Conservation (phyloP, 1,284 basidiomycete genomes). For the Testicularia cyperi region DNA sequence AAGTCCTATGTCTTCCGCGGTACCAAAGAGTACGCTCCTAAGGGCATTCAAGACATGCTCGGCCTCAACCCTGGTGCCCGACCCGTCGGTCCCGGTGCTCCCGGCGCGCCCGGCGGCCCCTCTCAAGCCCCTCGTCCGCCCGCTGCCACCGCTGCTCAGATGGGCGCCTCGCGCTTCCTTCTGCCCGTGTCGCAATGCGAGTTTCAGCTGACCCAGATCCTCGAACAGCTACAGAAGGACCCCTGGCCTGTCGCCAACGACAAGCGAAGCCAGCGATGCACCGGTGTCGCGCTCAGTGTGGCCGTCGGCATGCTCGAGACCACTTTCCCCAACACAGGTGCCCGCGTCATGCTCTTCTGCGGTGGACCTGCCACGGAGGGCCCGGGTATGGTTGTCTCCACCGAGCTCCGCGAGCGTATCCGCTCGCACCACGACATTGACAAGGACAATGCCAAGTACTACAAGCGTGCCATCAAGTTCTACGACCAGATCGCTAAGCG, state of each 20-base stretch:
- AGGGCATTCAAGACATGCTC: conserved; percentile 98
- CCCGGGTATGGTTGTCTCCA: conserved; percentile 92
- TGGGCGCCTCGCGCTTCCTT: conserved; percentile 88
- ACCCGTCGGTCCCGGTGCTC: conserved; percentile 63
- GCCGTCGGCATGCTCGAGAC: conserved; percentile 94
- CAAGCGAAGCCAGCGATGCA: conserved; percentile 91
- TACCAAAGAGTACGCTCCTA: conserved; percentile 95
- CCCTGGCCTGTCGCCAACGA: conserved; percentile 97
- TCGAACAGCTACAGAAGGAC: conserved; percentile 85
- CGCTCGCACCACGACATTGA: conserved; percentile 99
- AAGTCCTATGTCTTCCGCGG: conserved; percentile 99
- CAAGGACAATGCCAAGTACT: conserved; percentile 93
- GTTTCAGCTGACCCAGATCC: conserved; percentile 90
- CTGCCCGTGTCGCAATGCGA: conserved; percentile 91
- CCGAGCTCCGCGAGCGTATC: conserved; percentile 95
- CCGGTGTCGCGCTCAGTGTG: conserved; percentile 89
- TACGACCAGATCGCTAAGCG: conserved; percentile 95
- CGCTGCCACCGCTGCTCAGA: conserved; percentile 67
- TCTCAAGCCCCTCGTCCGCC: conserved; percentile 67
- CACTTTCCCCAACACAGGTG: conserved; percentile 93
- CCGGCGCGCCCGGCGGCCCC: conserved; percentile 60
- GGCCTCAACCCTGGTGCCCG: conserved; percentile 69
- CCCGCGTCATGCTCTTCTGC: conserved; percentile 91
- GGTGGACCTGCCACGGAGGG: conserved; percentile 97
- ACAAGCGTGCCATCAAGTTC: conserved; percentile 95